Evolutionary conservation across 768 basidiomycete genomes (phyloP), one percentile per base, ranked within the genome.

Genomic region (Lentinula guzmanii): DNA sequence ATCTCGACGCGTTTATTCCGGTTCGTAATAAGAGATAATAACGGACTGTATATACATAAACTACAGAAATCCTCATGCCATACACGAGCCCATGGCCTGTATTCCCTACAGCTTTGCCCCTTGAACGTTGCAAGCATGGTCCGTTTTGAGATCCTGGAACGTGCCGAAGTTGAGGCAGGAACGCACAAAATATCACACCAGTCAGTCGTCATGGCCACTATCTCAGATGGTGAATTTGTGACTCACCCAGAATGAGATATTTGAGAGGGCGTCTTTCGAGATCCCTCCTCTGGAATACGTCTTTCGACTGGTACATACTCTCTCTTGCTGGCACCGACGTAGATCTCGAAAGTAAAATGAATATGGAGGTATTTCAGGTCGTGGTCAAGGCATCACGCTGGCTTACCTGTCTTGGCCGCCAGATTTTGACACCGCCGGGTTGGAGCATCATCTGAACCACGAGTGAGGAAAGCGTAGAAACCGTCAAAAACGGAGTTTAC

Each of bases 401-500:
- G 65, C 75, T 61, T 72, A 89, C 88, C 80, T 93, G 91, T 68
- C 89, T 79, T 39, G 91, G 92, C 50, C 91, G 82, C 93, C 95
- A 96, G 66, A 96, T 96, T 75, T 95, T 95, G 63, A 96, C 92
- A 54, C 92, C 92, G 21, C 86, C 90, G 34, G 87, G 81, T 68
- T 91, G 87, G 51, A 96, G 76, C 93, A 95, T 95, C 90, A 95
- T 91, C 86, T 95, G 68, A 16, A 65, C 59, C 41, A 39, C 34
- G 37, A 54, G 18, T 34, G 13, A 5, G 51, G 15, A 56, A 21
- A 15, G 4, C 24, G 10, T 35, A n/a, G 28, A 35, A 52, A 52
- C 35, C 21, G 18, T 41, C n/a, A 51, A 56, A 31, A 50, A 60
- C 18, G 10, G 34, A 15, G 64, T 72, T 58, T 60, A 86, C 90